These are phyloP conservation scores for Naegleria gruberi DNA, from an alignment of 208 protist genomes.

Conservation along the genomic window DNA sequence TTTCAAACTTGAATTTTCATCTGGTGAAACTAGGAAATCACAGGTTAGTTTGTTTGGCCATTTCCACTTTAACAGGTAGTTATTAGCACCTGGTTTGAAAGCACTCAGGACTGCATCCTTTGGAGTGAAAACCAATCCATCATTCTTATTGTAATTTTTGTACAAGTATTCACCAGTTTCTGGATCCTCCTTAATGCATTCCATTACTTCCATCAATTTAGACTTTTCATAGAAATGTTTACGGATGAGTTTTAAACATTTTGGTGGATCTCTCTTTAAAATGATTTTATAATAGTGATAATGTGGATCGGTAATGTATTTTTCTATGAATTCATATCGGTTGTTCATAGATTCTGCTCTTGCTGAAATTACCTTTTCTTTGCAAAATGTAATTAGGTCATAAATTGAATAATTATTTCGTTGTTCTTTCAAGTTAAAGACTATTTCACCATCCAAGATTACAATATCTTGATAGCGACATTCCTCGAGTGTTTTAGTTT, in stretches of 20 bases:
- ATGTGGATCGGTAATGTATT: background rate
- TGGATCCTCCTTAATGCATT: background rate
- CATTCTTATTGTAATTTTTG: conserved; percentile 23
- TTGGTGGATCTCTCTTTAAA: background rate
- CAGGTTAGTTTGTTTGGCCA: conserved; percentile 25
- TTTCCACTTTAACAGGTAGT: conserved; percentile 29
- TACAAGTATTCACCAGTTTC: background rate
- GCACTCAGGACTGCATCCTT: background rate
- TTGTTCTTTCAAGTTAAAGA: background rate
- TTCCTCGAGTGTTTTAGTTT: background rate
- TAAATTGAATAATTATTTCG: conserved; percentile 21
- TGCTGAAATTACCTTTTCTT: background rate
- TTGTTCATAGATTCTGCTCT: background rate
- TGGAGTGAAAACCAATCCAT: conserved; percentile 29
- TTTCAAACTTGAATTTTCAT: background rate
- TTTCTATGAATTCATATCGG: background rate
- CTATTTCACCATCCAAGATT: conserved; percentile 14
- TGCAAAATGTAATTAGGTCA: background rate
- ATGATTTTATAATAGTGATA: background rate
- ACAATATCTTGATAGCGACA: background rate
- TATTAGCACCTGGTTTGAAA: conserved; percentile 9
- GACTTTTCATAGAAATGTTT: conserved; percentile 21
- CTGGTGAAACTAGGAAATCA: conserved; percentile 14
- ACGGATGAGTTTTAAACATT: background rate
- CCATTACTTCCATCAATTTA: background rate